Base-by-base conservation (phyloP, 2,329 filamentous ascomycete genomes). In the Aspergillus sp. region DNA sequence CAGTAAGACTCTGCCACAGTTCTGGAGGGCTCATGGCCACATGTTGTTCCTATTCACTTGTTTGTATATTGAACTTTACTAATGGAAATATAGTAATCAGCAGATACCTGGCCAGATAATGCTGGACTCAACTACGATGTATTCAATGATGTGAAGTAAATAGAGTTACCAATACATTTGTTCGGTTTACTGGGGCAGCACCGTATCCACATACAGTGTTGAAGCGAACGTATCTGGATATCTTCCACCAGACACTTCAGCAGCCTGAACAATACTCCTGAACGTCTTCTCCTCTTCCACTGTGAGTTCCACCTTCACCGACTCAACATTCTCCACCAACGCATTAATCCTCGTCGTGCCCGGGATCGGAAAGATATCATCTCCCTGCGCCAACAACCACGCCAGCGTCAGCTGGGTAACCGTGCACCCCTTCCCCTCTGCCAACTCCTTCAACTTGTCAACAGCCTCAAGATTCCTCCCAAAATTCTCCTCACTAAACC, bases 351-450 rank as follows among this genome's bases (percentile, higher is more conserved):
- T 77, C 58, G 80, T 83, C 0, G 82, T 83, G 7, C 83, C 83
- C 0, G 82, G 82, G 57, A 84, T 89, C 0, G 87, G 84, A 64
- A 86, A 81, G 50, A 89, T 76, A 62, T 86, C 82, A 2, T 82
- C 77, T 0, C 83, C 83, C 65, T 89, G 85, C 9, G 80, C 80
- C 61, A 86, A 65, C 51, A 89, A 62, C 86, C 86, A 90, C 0
- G 86, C 86, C 35, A 89, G 73, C 1, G 83, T 81, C 55, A 90
- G 66, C 67, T 90, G 82, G 3, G 77, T 77, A 0, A 83, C 64
- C 1, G 85, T 85, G 27, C 76, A 77, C 2, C 75, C 78, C 72
- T 87, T 88, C 65, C 73, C 75, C 48, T 75, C 72, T 0, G 84
- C 84, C 4, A 87, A 65, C 12, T 62, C 74, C 0, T 68, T 67